Conservation (phyloP, 1,139 yeast genomes). For the Pneumocystis oryctolagi region DNA sequence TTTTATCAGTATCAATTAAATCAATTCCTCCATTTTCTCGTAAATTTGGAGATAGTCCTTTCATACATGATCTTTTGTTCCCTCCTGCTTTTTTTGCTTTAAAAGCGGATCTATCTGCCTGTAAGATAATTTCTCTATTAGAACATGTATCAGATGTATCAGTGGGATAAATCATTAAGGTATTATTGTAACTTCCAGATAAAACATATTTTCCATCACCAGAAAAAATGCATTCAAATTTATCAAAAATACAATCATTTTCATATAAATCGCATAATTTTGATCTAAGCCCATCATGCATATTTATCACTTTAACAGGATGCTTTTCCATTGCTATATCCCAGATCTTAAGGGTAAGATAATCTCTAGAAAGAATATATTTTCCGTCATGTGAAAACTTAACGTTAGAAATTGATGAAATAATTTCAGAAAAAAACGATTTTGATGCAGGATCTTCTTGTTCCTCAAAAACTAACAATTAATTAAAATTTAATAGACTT, state of each 20-base stretch:
- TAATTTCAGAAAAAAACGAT: constrained; percentile 93
- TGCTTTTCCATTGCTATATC: constrained; percentile 93
- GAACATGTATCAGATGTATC: constrained; percentile 36
- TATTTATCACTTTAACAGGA: constrained; percentile 85
- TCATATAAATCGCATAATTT: constrained; percentile 94
- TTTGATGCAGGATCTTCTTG: constrained; percentile 85
- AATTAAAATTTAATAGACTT: background rate
- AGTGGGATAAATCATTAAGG: constrained; percentile 87
- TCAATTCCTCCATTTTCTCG: constrained; percentile 18
- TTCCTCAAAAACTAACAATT: constrained; percentile 54
- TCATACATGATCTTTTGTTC: background rate
- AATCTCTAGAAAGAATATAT: constrained; percentile 89
- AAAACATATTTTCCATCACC: constrained; percentile 87
- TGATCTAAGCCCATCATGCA: constrained; percentile 89
- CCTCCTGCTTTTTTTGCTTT: constrained; percentile 48
- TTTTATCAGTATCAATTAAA: constrained; percentile 45
- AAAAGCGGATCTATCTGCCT: constrained; percentile 96
- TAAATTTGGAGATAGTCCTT: constrained; percentile 12
- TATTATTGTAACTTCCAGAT: constrained; percentile 96
- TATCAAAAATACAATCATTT: constrained; percentile 95
- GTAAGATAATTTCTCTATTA: constrained; percentile 67
- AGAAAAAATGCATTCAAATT: constrained; percentile 87
- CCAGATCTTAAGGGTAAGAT: constrained; percentile 96
- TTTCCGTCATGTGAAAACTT: constrained; percentile 86
- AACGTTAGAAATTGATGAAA: constrained; percentile 86